These are phyloP conservation scores for Yamadazyma nakazawae DNA, from an alignment of 805 yeast species.

Conservation along the genomic window DNA sequence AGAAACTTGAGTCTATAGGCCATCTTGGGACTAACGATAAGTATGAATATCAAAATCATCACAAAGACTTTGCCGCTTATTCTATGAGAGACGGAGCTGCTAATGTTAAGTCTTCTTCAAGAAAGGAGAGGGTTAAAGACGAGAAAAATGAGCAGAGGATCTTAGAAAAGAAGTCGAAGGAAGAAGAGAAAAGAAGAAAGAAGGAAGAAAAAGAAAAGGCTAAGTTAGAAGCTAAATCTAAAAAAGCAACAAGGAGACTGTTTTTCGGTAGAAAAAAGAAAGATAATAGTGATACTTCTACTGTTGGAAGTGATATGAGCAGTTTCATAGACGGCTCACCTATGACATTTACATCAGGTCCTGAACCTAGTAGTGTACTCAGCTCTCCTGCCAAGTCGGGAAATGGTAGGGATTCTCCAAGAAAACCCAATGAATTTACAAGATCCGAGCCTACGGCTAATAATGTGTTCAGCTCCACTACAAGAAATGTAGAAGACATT, in stretches of 20 bases:
- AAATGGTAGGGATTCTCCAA: background rate
- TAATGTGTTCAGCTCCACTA: background rate
- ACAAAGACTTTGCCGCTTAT: conserved; percentile 28
- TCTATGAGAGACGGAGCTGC: conserved; percentile 25
- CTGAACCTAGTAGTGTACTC: background rate
- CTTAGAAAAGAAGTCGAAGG: conserved; percentile 16
- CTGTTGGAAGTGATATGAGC: conserved; percentile 5
- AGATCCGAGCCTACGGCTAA: background rate
- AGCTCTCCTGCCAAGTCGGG: background rate
- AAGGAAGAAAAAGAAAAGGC: conserved; percentile 8
- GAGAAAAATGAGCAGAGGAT: conserved; percentile 19
- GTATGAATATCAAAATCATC: conserved; percentile 28
- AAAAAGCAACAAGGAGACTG: conserved; percentile 11
- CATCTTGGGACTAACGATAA: conserved; percentile 15
- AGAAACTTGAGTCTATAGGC: conserved; percentile 11
- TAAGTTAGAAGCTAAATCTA: conserved; percentile 12
- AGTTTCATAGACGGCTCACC: conserved; percentile 2
- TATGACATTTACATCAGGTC: background rate
- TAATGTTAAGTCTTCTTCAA: conserved; percentile 12
- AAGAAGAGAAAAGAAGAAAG: conserved; percentile 14
- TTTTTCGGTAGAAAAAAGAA: conserved; percentile 12
- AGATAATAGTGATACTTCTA: conserved; percentile 5
- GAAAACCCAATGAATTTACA: background rate
- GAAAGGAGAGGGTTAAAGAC: conserved; percentile 24
- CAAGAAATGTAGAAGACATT: background rate